phyloP scores from a whole-genome alignment of 1,284 basidiomycete species.

The Cutaneotrichosporon dermatis region DNA sequence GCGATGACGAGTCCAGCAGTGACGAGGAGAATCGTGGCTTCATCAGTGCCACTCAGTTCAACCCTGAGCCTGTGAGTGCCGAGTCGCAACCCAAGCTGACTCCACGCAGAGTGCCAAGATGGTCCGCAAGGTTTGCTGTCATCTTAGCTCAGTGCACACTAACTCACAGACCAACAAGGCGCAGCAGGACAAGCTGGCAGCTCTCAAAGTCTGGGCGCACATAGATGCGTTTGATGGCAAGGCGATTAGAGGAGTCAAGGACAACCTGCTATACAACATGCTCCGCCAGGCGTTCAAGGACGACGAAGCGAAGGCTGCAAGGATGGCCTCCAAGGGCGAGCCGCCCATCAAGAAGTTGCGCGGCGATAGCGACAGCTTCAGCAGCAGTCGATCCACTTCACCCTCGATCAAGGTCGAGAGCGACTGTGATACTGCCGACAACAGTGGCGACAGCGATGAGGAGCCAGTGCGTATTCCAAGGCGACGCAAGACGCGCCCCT shows the following conservation, averaged over 20 bases:
- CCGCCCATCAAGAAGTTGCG: not conserved
- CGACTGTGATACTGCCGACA: too few species aligned
- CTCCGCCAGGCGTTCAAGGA: constrained; percentile 27
- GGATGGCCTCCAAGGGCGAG: not conserved
- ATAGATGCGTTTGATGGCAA: constrained; percentile 52
- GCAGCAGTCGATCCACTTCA: not conserved
- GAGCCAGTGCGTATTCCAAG: not conserved
- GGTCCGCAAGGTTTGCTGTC: constrained; percentile 49
- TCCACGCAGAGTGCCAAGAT: constrained; percentile 32
- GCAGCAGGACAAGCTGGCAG: constrained; percentile 70
- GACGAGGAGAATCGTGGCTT: constrained; percentile 56
- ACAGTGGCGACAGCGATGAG: not conserved
- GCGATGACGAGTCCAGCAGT: constrained; percentile 26
- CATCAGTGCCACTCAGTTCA: constrained; percentile 62
- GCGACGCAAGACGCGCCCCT: constrained; percentile 2
- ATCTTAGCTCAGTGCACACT: not conserved
- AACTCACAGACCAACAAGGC: constrained; percentile 41
- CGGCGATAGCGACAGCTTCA: not conserved
- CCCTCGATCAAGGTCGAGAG: not conserved
- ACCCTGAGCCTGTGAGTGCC: constrained; percentile 39
- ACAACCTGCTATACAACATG: constrained; percentile 33
- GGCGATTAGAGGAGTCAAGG: constrained; percentile 54
- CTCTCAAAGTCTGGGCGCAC: constrained; percentile 84
- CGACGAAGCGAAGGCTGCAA: not conserved
- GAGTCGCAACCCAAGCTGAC: not conserved